These are phyloP conservation scores for Scedosporium boydii DNA, from an alignment of 2,329 filamentous ascomycete genomes.

Conservation along the genomic window DNA sequence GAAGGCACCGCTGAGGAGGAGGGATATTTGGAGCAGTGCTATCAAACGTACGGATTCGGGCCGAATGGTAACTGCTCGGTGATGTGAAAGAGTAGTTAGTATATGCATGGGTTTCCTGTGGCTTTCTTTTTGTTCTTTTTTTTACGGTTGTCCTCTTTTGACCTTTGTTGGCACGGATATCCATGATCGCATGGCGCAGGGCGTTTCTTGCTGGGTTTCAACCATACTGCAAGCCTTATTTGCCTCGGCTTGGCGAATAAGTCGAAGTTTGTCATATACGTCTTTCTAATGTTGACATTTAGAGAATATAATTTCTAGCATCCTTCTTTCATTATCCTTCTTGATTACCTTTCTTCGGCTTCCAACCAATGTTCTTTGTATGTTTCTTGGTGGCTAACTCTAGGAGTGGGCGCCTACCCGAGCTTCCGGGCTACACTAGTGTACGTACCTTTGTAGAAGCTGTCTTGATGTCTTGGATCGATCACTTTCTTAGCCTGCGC, in stretches of 20 bases:
- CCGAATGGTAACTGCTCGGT: slow-evolving; percentile 35
- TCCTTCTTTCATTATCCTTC: too few species aligned
- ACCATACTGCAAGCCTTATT: too few species aligned
- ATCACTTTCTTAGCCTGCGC: too few species aligned
- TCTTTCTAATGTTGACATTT: not conserved
- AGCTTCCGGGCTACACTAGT: too few species aligned
- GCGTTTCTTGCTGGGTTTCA: not conserved
- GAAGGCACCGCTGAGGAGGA: slow-evolving; percentile 59
- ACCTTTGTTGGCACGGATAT: not conserved
- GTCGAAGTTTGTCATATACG: not conserved
- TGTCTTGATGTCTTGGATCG: too few species aligned
- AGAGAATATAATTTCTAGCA: too few species aligned
- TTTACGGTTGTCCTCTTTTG: not conserved
- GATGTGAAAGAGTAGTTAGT: slow-evolving; percentile 32
- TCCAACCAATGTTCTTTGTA: too few species aligned
- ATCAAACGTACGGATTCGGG: slow-evolving; percentile 35
- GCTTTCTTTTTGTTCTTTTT: not conserved
- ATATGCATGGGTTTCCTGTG: slow-evolving; percentile 9
- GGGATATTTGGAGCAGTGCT: slow-evolving; percentile 67
- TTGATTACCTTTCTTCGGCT: too few species aligned
- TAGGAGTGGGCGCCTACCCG: too few species aligned
- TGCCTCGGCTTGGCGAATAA: too few species aligned
- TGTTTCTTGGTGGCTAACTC: too few species aligned
- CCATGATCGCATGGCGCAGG: not conserved
- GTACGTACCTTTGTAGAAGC: too few species aligned